A percentile compares a stretch with the other conserved stretches of the same genome.
These are phyloP conservation scores for Onygenales sp. DNA, from an alignment of 2,329 filamentous ascomycete species.

Conservation along the genomic window DNA sequence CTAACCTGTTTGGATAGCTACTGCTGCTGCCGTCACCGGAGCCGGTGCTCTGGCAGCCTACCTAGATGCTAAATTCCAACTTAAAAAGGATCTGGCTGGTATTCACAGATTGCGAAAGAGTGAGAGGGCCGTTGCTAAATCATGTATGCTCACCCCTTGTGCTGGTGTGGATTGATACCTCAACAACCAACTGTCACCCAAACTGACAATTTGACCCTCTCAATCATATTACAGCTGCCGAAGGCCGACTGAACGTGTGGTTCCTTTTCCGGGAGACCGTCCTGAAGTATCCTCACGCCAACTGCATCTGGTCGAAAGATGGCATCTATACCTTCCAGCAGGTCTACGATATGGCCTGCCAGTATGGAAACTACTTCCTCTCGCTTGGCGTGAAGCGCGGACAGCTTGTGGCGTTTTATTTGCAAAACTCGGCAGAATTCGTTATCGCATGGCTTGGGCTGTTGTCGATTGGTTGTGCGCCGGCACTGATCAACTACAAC, in stretches of 20 bases:
- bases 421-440: constrained; percentile 60
- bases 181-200: neutral
- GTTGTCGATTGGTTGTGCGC: constrained; percentile 57
- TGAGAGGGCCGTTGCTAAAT: constrained; percentile 39
- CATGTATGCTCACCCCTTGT: constrained; percentile 29
- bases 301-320: constrained; percentile 59
- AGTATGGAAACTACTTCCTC: constrained; percentile 55
- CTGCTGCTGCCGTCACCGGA: constrained; percentile 21
- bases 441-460: constrained; percentile 56
- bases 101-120: constrained; percentile 37
- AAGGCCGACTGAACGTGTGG: constrained; percentile 52
- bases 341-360: constrained; percentile 46
- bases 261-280: constrained; percentile 55
- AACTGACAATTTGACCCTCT: neutral
- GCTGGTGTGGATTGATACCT: neutral
- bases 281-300: constrained; percentile 41
- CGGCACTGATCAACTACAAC: constrained; percentile 64
- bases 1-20: constrained; percentile 3
- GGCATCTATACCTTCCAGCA: constrained; percentile 52
- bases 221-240: constrained; percentile 29
- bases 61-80: constrained; percentile 59
- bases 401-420: constrained; percentile 56
- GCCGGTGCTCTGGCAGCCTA: constrained; percentile 45
- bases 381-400: constrained; percentile 48
- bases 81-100: constrained; percentile 50